phyloP scores from a whole-genome alignment of 2,329 filamentous ascomycete genomes.

The Arthroderma sp. region DNA sequence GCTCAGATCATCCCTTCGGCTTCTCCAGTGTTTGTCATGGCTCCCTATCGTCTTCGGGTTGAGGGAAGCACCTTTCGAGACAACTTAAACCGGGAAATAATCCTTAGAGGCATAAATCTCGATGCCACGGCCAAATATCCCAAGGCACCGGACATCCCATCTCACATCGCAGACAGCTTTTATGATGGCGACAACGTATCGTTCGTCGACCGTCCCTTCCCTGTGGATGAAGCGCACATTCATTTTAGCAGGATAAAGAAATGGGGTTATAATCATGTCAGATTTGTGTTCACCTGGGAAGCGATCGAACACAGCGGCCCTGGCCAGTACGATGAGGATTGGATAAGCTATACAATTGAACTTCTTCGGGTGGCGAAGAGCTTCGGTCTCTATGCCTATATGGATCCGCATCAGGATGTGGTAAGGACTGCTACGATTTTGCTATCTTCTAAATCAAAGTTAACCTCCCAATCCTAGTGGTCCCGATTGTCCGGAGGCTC shows the following conservation, averaged over 20 bases:
- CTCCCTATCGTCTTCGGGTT: slow-evolving; percentile 63
- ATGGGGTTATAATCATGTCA: slow-evolving; percentile 90
- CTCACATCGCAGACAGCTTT: slow-evolving; percentile 64
- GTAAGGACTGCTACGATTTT: slow-evolving; percentile 26
- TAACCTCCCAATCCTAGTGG: slow-evolving; percentile 48
- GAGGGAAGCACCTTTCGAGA: slow-evolving; percentile 81
- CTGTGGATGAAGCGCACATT: slow-evolving; percentile 63
- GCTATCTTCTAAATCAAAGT: not conserved
- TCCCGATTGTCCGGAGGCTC: slow-evolving; percentile 88
- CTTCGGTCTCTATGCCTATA: slow-evolving; percentile 92
- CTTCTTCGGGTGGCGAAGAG: slow-evolving; percentile 69
- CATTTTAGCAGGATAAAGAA: slow-evolving; percentile 78
- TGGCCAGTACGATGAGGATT: slow-evolving; percentile 84
- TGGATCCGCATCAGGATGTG: slow-evolving; percentile 98
- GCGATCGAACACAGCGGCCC: slow-evolving; percentile 91
- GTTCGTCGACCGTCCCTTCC: slow-evolving; percentile 77
- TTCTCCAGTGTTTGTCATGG: slow-evolving; percentile 40
- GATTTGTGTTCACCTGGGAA: slow-evolving; percentile 98
- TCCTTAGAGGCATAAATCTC: slow-evolving; percentile 85
- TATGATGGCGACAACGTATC: slow-evolving; percentile 87
- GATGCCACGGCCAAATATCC: slow-evolving; percentile 85
- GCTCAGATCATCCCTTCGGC: too few species aligned
- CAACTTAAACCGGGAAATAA: slow-evolving; percentile 65
- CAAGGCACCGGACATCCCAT: slow-evolving; percentile 65
- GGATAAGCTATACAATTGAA: slow-evolving; percentile 80